These are phyloP conservation scores for Lodderomyces beijingensis DNA, from an alignment of 1,139 yeast species.

Conservation along the genomic window DNA sequence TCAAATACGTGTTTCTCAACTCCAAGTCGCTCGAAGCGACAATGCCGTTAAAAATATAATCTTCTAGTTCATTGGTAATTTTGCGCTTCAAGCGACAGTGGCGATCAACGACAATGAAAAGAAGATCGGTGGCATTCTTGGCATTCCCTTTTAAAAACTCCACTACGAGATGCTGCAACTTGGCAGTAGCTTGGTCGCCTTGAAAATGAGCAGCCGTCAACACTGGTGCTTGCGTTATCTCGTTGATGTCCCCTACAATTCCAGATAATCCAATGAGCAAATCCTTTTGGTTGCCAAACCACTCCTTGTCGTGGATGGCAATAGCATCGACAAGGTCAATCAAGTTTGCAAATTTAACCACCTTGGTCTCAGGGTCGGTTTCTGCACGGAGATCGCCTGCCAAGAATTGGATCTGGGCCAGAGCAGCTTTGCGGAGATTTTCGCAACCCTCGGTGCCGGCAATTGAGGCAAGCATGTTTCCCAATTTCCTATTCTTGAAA, in stretches of 20 bases:
- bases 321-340: slow-evolving; percentile 61
- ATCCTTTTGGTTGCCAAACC: slow-evolving; percentile 57
- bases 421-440: slow-evolving; percentile 52
- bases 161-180: slow-evolving; percentile 55
- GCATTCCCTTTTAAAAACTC: slow-evolving; percentile 38
- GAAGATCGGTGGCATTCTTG: slow-evolving; percentile 26
- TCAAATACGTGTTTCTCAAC: slow-evolving; percentile 49
- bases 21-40: slow-evolving; percentile 48
- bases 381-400: slow-evolving; percentile 40
- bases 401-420: slow-evolving; percentile 44
- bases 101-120: slow-evolving; percentile 49
- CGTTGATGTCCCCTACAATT: slow-evolving; percentile 41
- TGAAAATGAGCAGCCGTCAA: slow-evolving; percentile 66
- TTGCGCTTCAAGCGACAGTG: slow-evolving; percentile 43
- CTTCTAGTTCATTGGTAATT: slow-evolving; percentile 48
- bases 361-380: slow-evolving; percentile 48
- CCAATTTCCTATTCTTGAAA: slow-evolving; percentile 64
- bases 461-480: slow-evolving; percentile 62
- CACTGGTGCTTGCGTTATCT: slow-evolving; percentile 40
- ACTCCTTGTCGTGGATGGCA: slow-evolving; percentile 47
- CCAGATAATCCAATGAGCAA: slow-evolving; percentile 45
- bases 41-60: slow-evolving; percentile 53
- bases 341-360: slow-evolving; percentile 65
- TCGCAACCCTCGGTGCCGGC: slow-evolving; percentile 56
- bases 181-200: slow-evolving; percentile 66